These are phyloP conservation scores for Erodium chrysanthum DNA, from an alignment of 441 rosid genomes.

Conservation along the genomic window DNA sequence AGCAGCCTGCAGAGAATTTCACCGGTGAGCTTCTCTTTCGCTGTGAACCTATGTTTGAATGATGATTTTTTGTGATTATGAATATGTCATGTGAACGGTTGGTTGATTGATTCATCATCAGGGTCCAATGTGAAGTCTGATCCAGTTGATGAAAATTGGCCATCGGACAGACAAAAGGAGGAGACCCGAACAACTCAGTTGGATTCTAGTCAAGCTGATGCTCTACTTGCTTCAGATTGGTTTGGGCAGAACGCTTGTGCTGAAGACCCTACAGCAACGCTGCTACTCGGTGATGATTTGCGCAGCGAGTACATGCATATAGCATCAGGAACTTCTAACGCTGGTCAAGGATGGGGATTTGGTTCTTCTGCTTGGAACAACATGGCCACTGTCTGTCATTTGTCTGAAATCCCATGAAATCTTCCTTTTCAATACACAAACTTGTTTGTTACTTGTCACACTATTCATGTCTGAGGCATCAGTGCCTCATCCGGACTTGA, in stretches of 20 bases:
- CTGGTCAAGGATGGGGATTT: conserved; percentile 56
- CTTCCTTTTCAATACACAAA: no score
- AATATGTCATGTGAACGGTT: no score
- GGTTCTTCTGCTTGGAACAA: conserved; percentile 74
- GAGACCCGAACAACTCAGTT: conserved; percentile 14
- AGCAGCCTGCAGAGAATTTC: conserved; percentile 33
- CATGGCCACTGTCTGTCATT: conserved; percentile 77
- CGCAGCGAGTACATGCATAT: conserved; percentile 31
- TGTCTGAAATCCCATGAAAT: conserved; percentile 47
- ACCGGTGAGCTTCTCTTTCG: conserved; percentile 34
- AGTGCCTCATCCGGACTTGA: no score
- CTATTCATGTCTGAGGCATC: no score
- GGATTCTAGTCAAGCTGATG: conserved; percentile 46
- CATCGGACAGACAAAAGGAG: conserved; percentile 34
- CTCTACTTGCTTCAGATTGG: conserved; percentile 68
- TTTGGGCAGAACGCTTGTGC: conserved; percentile 33
- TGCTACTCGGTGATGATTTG: conserved; percentile 64
- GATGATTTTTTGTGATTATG: not conserved
- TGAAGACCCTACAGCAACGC: conserved; percentile 42
- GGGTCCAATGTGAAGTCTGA: conserved; percentile 45
- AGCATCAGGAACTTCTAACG: conserved; percentile 34
- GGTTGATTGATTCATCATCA: conserved; percentile 16
- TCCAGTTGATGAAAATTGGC: conserved; percentile 37
- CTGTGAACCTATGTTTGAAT: conserved; percentile 6
- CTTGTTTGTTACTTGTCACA: no score